phyloP scores from a whole-genome alignment of 257 asterid genomes.

The Cordia subcordata region DNA sequence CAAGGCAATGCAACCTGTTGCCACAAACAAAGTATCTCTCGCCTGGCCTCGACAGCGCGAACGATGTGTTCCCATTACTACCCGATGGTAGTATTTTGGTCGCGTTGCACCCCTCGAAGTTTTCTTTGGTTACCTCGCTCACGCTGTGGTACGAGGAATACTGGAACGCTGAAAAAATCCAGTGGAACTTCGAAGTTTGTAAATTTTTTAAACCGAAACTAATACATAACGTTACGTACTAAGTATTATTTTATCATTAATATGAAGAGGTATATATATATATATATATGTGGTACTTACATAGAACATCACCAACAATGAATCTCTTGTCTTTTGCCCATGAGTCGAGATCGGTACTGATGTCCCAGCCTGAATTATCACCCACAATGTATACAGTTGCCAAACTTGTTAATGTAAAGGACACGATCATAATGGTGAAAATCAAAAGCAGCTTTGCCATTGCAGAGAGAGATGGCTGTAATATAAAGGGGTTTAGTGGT shows the following conservation, averaged over 20 bases:
- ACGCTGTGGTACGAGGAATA: constrained; percentile 61
- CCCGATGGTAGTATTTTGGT: constrained; percentile 55
- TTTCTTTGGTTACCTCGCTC: constrained; percentile 42
- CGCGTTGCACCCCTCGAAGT: constrained; percentile 59
- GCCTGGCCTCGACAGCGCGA: constrained; percentile 40
- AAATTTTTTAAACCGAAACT: neutral
- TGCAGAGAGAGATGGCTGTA: neutral
- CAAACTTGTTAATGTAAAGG: constrained; percentile 28
- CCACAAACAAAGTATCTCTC: constrained; percentile 65
- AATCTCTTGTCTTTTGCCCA: constrained; percentile 59
- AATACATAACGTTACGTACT: no score
- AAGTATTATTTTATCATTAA: neutral
- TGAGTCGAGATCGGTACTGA: constrained; percentile 72
- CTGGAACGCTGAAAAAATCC: constrained; percentile 48
- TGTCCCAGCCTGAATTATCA: constrained; percentile 83
- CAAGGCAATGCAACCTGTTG: constrained; percentile 66
- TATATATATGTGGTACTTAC: no score
- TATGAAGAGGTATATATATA: neutral
- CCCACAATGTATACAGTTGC: constrained; percentile 60
- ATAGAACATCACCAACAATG: constrained; percentile 48
- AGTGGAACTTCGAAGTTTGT: no score
- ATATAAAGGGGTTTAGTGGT: neutral
- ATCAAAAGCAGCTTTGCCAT: constrained; percentile 38
- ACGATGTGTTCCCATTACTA: constrained; percentile 59
- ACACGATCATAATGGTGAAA: constrained; percentile 17